Base-by-base conservation (phyloP, 371 early-diverging fungal species). In the Saksenaea vasiformis region DNA sequence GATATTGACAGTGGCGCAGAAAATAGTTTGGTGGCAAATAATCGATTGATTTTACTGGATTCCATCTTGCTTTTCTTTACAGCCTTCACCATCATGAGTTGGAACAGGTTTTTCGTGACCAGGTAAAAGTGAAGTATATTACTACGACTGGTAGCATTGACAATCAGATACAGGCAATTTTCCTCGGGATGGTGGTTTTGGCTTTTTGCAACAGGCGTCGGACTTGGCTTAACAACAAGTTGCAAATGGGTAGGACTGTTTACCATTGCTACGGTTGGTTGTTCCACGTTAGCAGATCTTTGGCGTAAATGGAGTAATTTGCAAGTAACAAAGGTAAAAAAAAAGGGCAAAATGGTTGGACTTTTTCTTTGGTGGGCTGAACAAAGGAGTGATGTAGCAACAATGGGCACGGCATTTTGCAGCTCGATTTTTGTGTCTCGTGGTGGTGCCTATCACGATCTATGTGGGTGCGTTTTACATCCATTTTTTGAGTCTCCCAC, bases 181-280 rank as follows among this genome's bases (percentile, higher is more conserved):
- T 69, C 80, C 55, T 60, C 65, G 35, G 72, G 68, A 27, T 93
- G 94, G 93, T 89, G 87, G 79, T 60, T 74, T 41, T 95, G 93
- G 91, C 69, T 94, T 37, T 54, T 79, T 5, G 54, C 83, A 43
- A 92, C 94, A 1, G 94, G 95, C 1, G 44, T 89, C 31, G 86
- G 86, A 39, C 62, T 93, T 61, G 95, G 92, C 3, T 78, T 89
- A 37, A 76, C 90, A 5, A 69, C 78, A 3, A 86, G 85, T 70
- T 82, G 90, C 68, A 97, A 97, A 76, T 93, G 95, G 93, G 95
- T 96, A 26, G 98, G 96, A 2, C 74, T 98, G 26, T 95, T 98
- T 58, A 90, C 90, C 1, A 85, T 97, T 61, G 93, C 91, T 2
- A 77, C 91, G 3, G 78, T 98, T 60, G 97, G 97, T 0, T 73